Evolutionary conservation across 495 filamentous ascomycete genomes (phyloP).

Genomic region (Podospora pseudoanserina): DNA sequence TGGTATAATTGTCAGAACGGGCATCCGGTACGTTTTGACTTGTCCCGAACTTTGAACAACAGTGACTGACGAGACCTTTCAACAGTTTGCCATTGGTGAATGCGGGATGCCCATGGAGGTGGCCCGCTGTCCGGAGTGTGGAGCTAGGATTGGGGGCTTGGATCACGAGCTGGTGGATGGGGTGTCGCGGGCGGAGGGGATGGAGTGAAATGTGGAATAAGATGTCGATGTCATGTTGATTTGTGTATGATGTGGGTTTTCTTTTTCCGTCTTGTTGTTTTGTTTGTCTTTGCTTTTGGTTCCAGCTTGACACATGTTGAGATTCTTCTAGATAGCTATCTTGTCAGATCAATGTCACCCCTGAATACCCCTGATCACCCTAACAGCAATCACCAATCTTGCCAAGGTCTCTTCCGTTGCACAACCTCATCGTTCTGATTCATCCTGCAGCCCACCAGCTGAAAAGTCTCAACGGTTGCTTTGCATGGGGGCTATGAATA

Average conservation of each 20-base stretch:
- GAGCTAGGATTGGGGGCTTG: slow-evolving; percentile 55
- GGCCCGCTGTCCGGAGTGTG: slow-evolving; percentile 64
- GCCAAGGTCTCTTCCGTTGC: too few species aligned
- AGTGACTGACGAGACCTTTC: too few species aligned
- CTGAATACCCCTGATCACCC: not conserved
- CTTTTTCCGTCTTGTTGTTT: too few species aligned
- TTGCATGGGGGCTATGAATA: not conserved
- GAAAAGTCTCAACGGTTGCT: not conserved
- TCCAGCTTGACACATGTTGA: too few species aligned
- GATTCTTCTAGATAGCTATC: too few species aligned
- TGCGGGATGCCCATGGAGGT: slow-evolving; percentile 67
- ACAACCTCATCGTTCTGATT: not conserved
- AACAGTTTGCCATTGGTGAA: slow-evolving; percentile 63
- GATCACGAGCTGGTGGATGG: slow-evolving; percentile 36
- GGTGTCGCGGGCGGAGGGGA: slow-evolving; percentile 4
- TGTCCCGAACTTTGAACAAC: too few species aligned
- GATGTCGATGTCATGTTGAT: too few species aligned
- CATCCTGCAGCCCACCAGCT: not conserved
- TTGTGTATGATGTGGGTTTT: too few species aligned
- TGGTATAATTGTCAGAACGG: slow-evolving; percentile 37
- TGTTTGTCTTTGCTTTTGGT: too few species aligned
- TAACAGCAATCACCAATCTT: not conserved
- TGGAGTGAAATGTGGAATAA: not conserved
- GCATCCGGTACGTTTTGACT: slow-evolving; percentile 28
- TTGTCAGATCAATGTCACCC: not conserved